Percentiles rank a stretch among this genome's conserved stretches.
Evolutionary conservation across 768 basidiomycete species (phyloP).

Genomic region (Trametes elegans): DNA sequence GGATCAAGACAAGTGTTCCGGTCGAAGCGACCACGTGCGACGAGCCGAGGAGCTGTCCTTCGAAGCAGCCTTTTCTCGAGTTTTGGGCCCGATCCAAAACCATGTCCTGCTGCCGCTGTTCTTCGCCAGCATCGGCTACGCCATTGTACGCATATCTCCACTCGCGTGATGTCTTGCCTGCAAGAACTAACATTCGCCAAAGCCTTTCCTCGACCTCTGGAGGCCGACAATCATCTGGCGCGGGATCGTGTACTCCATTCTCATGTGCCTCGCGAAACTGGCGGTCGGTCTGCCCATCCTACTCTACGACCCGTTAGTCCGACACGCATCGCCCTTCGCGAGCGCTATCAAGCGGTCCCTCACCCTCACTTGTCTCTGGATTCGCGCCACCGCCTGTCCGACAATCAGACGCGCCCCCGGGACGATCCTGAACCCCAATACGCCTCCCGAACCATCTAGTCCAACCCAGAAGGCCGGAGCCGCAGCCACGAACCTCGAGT

Average conservation of each 20-base stretch:
- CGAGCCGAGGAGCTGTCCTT: slow-evolving; percentile 15
- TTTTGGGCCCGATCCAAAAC: slow-evolving; percentile 34
- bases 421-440: too few species aligned
- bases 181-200: too few species aligned
- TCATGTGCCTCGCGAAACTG: slow-evolving; percentile 57
- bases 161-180: too few species aligned
- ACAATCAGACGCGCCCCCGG: too few species aligned
- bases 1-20: not conserved
- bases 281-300: slow-evolving; percentile 46
- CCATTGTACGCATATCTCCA: not conserved
- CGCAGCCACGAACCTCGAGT: not conserved
- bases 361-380: too few species aligned
- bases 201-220: slow-evolving; percentile 28
- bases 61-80: slow-evolving; percentile 15
- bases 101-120: slow-evolving; percentile 57
- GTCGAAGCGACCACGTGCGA: too few species aligned
- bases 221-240: slow-evolving; percentile 42
- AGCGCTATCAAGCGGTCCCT: not conserved
- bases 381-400: too few species aligned
- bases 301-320: slow-evolving; percentile 19
- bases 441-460: not conserved
- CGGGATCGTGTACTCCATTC: slow-evolving; percentile 52
- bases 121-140: slow-evolving; percentile 61
- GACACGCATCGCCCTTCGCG: not conserved
- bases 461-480: too few species aligned